Evolutionary conservation across 1,284 basidiomycete species (phyloP), one percentile per base, ranked within the genome.

Genomic region (Kwoniella shivajii): DNA sequence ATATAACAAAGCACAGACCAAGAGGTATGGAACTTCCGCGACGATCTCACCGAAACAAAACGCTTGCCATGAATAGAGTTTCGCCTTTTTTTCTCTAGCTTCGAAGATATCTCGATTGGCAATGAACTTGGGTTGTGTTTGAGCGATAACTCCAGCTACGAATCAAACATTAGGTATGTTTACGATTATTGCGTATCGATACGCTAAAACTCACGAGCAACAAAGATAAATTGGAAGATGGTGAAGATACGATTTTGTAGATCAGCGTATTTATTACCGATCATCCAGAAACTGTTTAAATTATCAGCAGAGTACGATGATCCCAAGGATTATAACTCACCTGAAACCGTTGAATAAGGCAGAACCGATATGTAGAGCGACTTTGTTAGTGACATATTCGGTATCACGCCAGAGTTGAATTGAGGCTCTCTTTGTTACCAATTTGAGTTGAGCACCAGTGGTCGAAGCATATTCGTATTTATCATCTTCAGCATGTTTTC

Each of bases 111-210:
- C 72, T 44, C 77, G 64, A 46, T 73, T 69, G 52, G 70, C 73
- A 56, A 79, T 74, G 59, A 78, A 79, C 45, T 73, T 70, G 31
- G 78, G 78, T 58, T 78, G 76, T 6, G 73, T 67, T 55, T 78
- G 76, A 7, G 69, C 72, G 29, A 78, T 75, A 44, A 74, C 72
- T 54, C 71, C 71, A 41, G 72, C 64, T 65, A 36, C 6, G 29
- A 3, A 16, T 30, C n/a, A 20, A 48, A n/a, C 4, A 20, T 18
- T 36, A 11, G n/a, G 11, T 20, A 13, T 20, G 34, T 34, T 30
- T 43, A 13, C 5, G 7, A 37, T 5, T 18, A 16, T 20, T 33
- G 24, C 24, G 39, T 30, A 5, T 11, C 7, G 3, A 42, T 24
- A n/a, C 10, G 9, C 9, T 4, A 13, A 9, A 10, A 65, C 67